Base-by-base conservation (phyloP, 148 eudicot species). In the Silene uniflora region DNA sequence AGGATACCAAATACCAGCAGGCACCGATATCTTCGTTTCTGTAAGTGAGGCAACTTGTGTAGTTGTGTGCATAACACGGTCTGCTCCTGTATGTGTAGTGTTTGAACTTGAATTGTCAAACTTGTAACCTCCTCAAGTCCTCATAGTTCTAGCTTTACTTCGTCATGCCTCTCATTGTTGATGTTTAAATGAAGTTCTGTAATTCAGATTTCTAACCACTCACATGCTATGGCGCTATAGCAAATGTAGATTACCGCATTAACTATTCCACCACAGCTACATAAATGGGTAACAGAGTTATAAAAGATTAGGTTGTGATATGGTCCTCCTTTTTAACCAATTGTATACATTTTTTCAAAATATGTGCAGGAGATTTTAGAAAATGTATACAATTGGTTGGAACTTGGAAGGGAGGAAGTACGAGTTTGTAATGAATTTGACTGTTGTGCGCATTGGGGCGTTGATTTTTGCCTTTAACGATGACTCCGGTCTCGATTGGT, bases 11-110 rank as follows among this genome's bases (percentile, higher is more conserved):
- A 87, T 96, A 83, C 99, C 99, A 21, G 77, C 84, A 7, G 99
- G 99, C 71, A 92, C 98, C 42, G 99, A 96, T 87, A 75, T 96
- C 63, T 96, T 96, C 71, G 27, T 96, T 76, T 96, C 99, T 58
- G 98, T 92, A 75, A 86, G 97, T 85, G 71, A 10, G 69, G 18
- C 46, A 25, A 21, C 61, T 78, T 66, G 67, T n/a, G n/a, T n/a
- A n/a, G n/a, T n/a, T n/a, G n/a, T 47, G 11, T 1, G 44, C 66
- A n/a, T 42, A 23, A n/a, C 12, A 61, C 62, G 23, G 11, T 3
- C 27, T 71, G 35, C 29, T 44, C 42, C 10, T 63, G 16, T 25
- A 42, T 76, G 62, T 67, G 44, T 59, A 58, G 12, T 69, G 52
- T 16, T n/a, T 35, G 19, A 22, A 56, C 61, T 76, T 17, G 42